phyloP scores from a whole-genome alignment of 202 grass and related monocot genomes.

The Hordeum pubiflorum region DNA sequence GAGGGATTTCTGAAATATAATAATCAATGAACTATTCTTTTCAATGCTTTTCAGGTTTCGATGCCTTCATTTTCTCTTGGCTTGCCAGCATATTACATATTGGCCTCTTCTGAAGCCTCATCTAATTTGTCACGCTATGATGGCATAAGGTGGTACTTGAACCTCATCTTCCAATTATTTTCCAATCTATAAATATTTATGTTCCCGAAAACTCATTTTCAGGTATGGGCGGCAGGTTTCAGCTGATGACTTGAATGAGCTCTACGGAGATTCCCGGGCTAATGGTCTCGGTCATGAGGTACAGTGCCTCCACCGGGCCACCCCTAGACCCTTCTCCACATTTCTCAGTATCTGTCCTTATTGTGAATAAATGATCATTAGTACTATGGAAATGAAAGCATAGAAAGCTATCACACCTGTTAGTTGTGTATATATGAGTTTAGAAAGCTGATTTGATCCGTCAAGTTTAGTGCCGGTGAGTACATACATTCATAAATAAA shows the following conservation, averaged over 20 bases:
- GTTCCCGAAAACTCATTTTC: constrained; percentile 21
- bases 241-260: constrained; percentile 59
- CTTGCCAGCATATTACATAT: constrained; percentile 87
- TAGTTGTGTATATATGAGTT: not conserved
- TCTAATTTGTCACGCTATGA: constrained; percentile 98
- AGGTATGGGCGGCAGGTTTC: constrained; percentile 69
- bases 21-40: not conserved
- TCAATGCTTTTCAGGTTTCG: constrained; percentile 54
- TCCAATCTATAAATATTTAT: not conserved
- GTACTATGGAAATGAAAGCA: not conserved
- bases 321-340: not conserved
- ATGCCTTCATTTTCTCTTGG: constrained; percentile 90
- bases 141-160: constrained; percentile 66
- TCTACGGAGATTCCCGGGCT: constrained; percentile 75
- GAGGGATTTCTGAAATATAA: constrained; percentile 9
- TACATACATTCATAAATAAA: not conserved
- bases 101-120: constrained; percentile 90
- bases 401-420: not conserved
- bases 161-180: not conserved
- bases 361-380: not conserved
- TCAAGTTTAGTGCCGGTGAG: not conserved
- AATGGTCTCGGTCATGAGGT: constrained; percentile 85
- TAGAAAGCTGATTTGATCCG: not conserved
- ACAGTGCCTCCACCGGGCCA: not conserved
- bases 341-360: not conserved